These are phyloP conservation scores for Trichoderma endophyticum DNA, from an alignment of 2,329 filamentous ascomycete species.

Conservation along the genomic window DNA sequence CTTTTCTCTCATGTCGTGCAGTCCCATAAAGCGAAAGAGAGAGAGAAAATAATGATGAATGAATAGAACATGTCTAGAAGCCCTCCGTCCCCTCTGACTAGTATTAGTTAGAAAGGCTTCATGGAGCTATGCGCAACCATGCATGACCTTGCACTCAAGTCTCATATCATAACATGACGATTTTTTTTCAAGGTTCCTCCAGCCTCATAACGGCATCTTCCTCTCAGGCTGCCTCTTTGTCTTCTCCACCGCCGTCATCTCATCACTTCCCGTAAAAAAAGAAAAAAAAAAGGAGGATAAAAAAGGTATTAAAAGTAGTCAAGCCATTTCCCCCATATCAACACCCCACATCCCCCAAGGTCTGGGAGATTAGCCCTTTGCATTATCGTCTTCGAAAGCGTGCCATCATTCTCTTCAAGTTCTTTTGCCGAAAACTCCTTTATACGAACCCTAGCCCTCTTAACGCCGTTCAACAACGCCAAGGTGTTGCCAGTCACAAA, in stretches of 20 bases:
- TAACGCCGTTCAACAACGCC: slow-evolving; percentile 15
- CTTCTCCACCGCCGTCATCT: not conserved
- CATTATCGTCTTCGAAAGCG: slow-evolving; percentile 8
- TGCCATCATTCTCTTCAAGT: not conserved
- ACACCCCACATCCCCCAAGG: not conserved
- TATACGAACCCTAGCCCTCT: slow-evolving; percentile 9
- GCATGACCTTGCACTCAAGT: not conserved
- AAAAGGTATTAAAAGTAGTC: slow-evolving; percentile 2
- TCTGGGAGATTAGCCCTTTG: not conserved
- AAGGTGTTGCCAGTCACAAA: slow-evolving; percentile 7
- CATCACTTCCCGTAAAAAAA: not conserved
- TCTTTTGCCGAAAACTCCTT: slow-evolving; percentile 14
- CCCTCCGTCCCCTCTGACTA: not conserved
- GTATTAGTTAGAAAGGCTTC: not conserved
- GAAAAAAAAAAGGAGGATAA: not conserved
- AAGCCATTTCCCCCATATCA: not conserved
- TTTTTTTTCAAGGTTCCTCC: not conserved
- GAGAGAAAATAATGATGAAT: not conserved
- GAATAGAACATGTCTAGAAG: not conserved
- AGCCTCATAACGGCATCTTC: not conserved
- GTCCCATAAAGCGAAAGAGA: not conserved
- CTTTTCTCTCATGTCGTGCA: not conserved
- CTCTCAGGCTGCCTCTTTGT: not conserved
- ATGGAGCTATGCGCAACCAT: not conserved
- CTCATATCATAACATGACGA: not conserved